Evolutionary conservation across 306 rosid species (phyloP), one percentile per base, ranked within the genome.

Genomic region (Dryas octopetala): DNA sequence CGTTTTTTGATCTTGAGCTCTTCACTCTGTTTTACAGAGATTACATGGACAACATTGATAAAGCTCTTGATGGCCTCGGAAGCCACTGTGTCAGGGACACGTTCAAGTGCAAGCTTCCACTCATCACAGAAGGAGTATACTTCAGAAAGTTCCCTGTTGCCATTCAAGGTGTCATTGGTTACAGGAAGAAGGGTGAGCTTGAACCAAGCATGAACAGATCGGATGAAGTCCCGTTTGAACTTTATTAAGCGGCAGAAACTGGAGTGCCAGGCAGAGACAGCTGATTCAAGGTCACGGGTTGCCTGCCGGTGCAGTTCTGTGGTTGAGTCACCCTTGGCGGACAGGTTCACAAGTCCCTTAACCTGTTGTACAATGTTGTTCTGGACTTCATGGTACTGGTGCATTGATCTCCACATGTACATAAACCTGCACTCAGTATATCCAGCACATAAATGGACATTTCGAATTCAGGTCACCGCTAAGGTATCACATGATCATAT

Each of bases 341-440:
- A 78, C 78, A 51, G 66, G 83, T 88, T 92, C 74, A 90, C 97
- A 16, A 96, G 98, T 57, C 99, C 98, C 5, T 87, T 91, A 69
- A 96, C 99, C 86, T 96, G 99, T 79, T 96, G 97, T 74, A 96
- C 97, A 41, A 96, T 90, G 89, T 88, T 74, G 85, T 89, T 90
- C 77, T 96, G 99, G 74, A 89, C 69, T 80, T 96, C 98, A 61
- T 96, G 99, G 85, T 84, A 84, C 66, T 85, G 93, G 82, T 92
- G 93, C 99, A 96, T 96, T 75, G 92, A 77, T 83, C 62, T 90
- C 99, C 99, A 96, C 99, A 96, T 90, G 90, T 96, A 96, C 99
- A 90, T 92, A 61, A 92, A 74, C 80, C 99, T 96, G 80, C 85
- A 90, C 74, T 82, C 19, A 46, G 71, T 71, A 88, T 50, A 58